Evolutionary conservation across 2,329 filamentous ascomycete species (phyloP), one percentile per base, ranked within the genome.

Genomic region (Colletotrichum sp.): DNA sequence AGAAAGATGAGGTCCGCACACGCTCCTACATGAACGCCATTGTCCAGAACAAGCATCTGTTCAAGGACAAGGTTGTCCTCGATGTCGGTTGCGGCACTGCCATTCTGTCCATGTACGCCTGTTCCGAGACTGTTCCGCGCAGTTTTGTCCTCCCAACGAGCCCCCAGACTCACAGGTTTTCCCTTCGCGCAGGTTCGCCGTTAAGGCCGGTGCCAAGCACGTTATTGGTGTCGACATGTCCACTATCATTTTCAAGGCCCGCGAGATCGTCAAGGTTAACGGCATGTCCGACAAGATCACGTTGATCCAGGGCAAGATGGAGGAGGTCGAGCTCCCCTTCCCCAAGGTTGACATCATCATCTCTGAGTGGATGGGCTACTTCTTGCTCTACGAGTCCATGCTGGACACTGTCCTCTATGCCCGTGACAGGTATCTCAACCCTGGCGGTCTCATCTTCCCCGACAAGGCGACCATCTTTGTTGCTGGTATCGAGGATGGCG

Each of bases 301-400:
- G 69, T 92, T 99, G 76, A 92, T 99, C 79, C 97, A 99, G 89
- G 97, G 97, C 85, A 99, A 99, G 92, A 99, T 99, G 97, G 97
- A 99, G 89, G 97, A 99, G 88, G 96, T 99, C 62, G 90, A 94
- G 83, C 90, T 99, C 78, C 97, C 97, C 24, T 98, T 94, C 87
- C 94, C 95, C 82, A 95, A 99, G 88, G 97, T 99, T 79, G 97
- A 99, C 84, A 99, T 99, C 85, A 99, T 99, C 88, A 98, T 99
- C 85, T 99, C 96, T 3, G 97, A 99, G 90, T 99, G 97, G 97
- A 99, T 99, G 97, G 97, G 97, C 39, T 99, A 99, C 89, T 99
- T 99, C 90, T 89, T 99, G 69, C 93, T 99, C 77, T 99, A 99
- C 88, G 97, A 99, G 92, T 95, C 92, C 92, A 99, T 99, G 97